Evolutionary conservation across 352 stramenopile species (phyloP), one percentile per base, ranked within the genome.

Genomic region (Globisporangium iwayamae): DNA sequence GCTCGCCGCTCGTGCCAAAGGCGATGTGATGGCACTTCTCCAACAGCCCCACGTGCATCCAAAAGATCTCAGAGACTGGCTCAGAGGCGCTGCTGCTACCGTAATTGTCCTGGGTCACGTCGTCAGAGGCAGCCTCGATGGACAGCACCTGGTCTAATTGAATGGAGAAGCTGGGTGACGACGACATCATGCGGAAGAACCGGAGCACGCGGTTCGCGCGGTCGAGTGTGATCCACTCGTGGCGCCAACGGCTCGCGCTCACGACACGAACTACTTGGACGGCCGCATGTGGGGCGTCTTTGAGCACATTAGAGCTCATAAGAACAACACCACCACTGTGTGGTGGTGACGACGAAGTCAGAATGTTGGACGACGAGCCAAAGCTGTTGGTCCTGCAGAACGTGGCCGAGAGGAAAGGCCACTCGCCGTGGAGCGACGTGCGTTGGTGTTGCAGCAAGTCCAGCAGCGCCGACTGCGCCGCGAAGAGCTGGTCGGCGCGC

Each of bases 211-310:
- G 68, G 1, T 70, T 65, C 8, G 62, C 52, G 30, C 70, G 69
- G 57, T 88, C 75, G 2, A 88, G 48, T n/a, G 70, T 74, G 13
- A 85, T 56, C 76, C 76, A 88, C 52, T 88, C 79, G 58, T 85
- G 74, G 14, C 79, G 70, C 79, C 79, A 88, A 18, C 72, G 69
- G 3, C 59, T 72, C 2, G 60, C 50, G 10, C 51, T 71, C 3
- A 85, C 52, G 11, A 74, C 72, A 8, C 79, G 79, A 4, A 88
- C 60, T 3, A 86, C 71, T 28, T 88, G 79, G 20, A 73, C 63
- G 0, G 62, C 65, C 1, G 66, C 72, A 10, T 73, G 69, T 1
- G 67, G 55, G 4, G 55, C 36, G 20, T 75, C 69, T 39, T 66
- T 67, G 11, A 51, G 13, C n/a, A 52, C 51, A 4, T 9, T 60